Percentiles rank a stretch among this genome's conserved stretches.
Evolutionary conservation across 2,329 filamentous ascomycete species (phyloP).

Genomic region (Clarireedia hainanense): DNA sequence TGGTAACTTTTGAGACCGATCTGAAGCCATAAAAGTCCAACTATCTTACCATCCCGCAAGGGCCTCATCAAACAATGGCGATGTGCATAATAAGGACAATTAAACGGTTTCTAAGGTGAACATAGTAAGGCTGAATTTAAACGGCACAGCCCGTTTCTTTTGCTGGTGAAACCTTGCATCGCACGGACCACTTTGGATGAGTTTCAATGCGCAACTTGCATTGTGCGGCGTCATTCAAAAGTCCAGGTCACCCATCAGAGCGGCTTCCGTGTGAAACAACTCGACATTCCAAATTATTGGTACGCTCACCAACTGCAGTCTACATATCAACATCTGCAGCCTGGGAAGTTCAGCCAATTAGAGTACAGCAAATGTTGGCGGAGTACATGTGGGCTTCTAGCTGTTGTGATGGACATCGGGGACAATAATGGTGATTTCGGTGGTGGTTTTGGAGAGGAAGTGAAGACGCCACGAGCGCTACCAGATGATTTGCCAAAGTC

Average conservation of each 20-base stretch:
- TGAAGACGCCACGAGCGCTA: conserved; percentile 43
- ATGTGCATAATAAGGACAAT: not conserved
- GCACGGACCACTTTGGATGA: conserved; percentile 1
- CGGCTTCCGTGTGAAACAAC: conserved; percentile 3
- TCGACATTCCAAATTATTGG: not conserved
- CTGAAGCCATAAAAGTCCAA: too few species aligned
- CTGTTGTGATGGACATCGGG: conserved; percentile 50
- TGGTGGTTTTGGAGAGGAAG: conserved; percentile 28
- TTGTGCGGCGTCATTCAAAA: not conserved
- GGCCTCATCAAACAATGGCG: not conserved
- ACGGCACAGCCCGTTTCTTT: not conserved
- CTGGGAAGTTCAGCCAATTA: not conserved
- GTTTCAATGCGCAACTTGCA: conserved; percentile 1
- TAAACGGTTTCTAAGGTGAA: not conserved
- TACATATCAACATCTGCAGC: not conserved
- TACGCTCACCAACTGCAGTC: not conserved
- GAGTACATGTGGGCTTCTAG: conserved; percentile 24
- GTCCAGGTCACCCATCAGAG: conserved; percentile 1
- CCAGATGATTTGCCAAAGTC: conserved; percentile 85
- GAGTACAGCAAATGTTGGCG: conserved; percentile 16
- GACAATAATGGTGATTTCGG: conserved; percentile 37
- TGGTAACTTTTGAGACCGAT: too few species aligned
- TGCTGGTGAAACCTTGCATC: not conserved
- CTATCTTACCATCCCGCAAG: too few species aligned
- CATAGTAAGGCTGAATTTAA: not conserved